Evolutionary conservation across 2,329 filamentous ascomycete species (phyloP).

Genomic region (Chrysoporthe austroafricana): DNA sequence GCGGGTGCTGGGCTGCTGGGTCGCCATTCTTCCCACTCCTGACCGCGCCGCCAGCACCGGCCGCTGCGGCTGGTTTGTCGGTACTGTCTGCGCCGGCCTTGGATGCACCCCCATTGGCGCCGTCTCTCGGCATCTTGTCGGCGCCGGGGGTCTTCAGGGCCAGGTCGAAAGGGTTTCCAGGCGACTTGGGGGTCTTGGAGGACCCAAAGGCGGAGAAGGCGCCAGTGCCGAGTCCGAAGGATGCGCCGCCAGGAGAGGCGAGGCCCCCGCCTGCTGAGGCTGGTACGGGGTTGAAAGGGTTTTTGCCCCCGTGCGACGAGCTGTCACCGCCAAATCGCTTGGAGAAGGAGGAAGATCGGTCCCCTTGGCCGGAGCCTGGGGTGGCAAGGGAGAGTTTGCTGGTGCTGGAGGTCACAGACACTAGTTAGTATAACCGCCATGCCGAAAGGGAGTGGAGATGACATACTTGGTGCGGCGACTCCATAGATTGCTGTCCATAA

Average conservation of each 20-base stretch:
- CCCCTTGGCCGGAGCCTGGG: conserved; percentile 56
- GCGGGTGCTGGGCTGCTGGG: conserved; percentile 51
- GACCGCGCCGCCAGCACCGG: conserved; percentile 44
- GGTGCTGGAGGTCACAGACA: conserved; percentile 55
- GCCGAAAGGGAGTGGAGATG: neutral
- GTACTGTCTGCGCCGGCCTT: conserved; percentile 54
- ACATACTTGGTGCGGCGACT: conserved; percentile 82
- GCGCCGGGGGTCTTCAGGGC: conserved; percentile 63
- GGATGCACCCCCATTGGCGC: conserved; percentile 39
- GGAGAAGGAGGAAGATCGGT: conserved; percentile 66
- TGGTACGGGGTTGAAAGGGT: conserved; percentile 78
- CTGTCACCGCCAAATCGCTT: conserved; percentile 77
- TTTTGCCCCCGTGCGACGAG: conserved; percentile 75
- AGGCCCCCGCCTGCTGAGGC: conserved; percentile 67
- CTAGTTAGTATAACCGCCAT: conserved; percentile 24
- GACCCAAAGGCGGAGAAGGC: conserved; percentile 96
- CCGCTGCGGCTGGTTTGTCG: conserved; percentile 43
- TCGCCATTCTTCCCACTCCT: conserved; percentile 26
- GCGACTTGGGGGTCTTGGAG: conserved; percentile 84
- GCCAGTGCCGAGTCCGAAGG: conserved; percentile 91
- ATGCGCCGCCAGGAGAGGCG: conserved; percentile 75
- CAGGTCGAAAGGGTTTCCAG: conserved; percentile 79
- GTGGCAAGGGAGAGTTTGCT: conserved; percentile 92
- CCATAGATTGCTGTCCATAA: conserved; percentile 70
- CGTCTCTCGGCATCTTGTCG: conserved; percentile 64